Evolutionary conservation across 345 rosid genomes (phyloP), one percentile per base, ranked within the genome.

Genomic region (Salix purpurea): DNA sequence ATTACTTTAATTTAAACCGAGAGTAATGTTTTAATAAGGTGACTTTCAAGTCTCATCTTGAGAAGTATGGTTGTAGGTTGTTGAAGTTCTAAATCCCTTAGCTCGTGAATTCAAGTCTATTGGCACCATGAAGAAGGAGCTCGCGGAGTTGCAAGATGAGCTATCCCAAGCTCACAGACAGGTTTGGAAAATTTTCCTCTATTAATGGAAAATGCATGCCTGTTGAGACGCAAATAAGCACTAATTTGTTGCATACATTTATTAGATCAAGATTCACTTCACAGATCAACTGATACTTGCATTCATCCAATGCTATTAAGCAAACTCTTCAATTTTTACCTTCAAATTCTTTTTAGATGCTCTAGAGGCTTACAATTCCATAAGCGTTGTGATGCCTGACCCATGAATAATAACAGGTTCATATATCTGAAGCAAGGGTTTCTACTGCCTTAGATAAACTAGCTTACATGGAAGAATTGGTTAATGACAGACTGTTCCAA

Each of bases 31-130:
- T 65, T 5, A 30, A 8, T 8, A 3, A 23, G 64, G 64, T 24
- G 70, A 21, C 32, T 65, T 48, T 48, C n/a, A 76, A 54, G 61
- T 72, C 81, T 82, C 56, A 80, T 65, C 44, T 36, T 58, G 26
- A 40, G 48, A 68, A 67, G 36, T 37, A 18, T 75, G 72, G 58
- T 28, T 66, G 83, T 72, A 95, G 99, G 98, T 96, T 12, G 99
- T 96, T 60, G 99, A 96, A 74, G 99, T 93, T 78, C 81, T 96
- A 67, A 93, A 96, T 90, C 99, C 99, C 65, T 73, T 93, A 73
- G 99, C 99, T 61, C 99, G 98, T n/a, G 96, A 96, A 34, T 96
- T 85, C 86, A 93, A 96, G 83, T 93, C 99, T 4, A 85, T 96
- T 16, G 98, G 97, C 76, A 91, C 97, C 21, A 74, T 96, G 84